These are phyloP conservation scores for Rhizopogon salebrosus DNA, from an alignment of 768 basidiomycete genomes.

Conservation along the genomic window DNA sequence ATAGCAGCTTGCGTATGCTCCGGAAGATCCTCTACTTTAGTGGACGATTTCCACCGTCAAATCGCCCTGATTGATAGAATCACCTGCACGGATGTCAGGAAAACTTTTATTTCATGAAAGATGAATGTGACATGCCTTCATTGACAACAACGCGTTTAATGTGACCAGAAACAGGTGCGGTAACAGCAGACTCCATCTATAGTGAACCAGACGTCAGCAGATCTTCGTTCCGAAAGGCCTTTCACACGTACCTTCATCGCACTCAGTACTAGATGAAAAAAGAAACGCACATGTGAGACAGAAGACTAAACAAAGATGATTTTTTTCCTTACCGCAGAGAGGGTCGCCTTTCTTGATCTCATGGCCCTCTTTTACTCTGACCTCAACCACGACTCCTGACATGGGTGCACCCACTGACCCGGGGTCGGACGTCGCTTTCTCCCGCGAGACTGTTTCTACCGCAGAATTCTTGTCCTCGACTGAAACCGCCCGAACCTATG, in stretches of 20 bases:
- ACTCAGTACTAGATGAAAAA: slow-evolving; percentile 61
- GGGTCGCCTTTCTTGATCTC: slow-evolving; percentile 99
- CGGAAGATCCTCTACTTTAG: slow-evolving; percentile 24
- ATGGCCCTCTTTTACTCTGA: slow-evolving; percentile 95
- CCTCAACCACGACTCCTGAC: slow-evolving; percentile 98
- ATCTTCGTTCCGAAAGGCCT: neutral
- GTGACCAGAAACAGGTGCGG: slow-evolving; percentile 94
- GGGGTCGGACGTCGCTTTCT: slow-evolving; percentile 90
- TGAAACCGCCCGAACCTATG: slow-evolving; percentile 85
- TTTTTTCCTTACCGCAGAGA: slow-evolving; percentile 60
- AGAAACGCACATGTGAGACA: slow-evolving; percentile 11
- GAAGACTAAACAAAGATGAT: slow-evolving; percentile 15
- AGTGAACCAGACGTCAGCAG: slow-evolving; percentile 17
- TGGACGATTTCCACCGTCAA: slow-evolving; percentile 85
- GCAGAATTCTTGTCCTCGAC: slow-evolving; percentile 98
- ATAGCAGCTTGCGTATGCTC: slow-evolving; percentile 8
- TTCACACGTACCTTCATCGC: slow-evolving; percentile 77
- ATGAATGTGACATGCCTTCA: slow-evolving; percentile 51
- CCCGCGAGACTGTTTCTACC: slow-evolving; percentile 89
- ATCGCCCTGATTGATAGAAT: slow-evolving; percentile 94
- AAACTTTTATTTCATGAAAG: neutral
- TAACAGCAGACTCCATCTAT: slow-evolving; percentile 97
- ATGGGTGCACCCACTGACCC: slow-evolving; percentile 97
- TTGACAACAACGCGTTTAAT: slow-evolving; percentile 90
- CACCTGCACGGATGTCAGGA: slow-evolving; percentile 43